Evolutionary conservation across 805 yeast genomes (phyloP).

Genomic region (Sporopachydermia lactativora): DNA sequence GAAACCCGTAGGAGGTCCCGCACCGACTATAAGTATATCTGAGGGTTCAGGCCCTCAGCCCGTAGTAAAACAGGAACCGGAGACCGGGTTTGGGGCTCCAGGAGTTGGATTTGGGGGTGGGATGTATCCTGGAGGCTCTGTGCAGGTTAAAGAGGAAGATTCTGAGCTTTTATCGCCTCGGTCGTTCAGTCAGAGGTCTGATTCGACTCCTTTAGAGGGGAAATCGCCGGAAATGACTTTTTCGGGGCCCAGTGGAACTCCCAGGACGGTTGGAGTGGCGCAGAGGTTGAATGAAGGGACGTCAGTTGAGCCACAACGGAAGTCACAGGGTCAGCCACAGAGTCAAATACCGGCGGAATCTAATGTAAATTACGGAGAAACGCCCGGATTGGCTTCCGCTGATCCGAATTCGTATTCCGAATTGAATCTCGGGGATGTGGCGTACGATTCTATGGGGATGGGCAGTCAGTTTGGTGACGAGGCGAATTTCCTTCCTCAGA

Average conservation of each 20-base stretch:
- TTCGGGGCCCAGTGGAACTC: too few species aligned
- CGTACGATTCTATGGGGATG: not conserved
- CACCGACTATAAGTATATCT: not conserved
- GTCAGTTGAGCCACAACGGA: too few species aligned
- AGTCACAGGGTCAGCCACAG: too few species aligned
- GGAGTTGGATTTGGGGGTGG: not conserved
- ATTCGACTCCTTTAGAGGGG: not conserved
- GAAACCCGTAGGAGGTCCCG: not conserved
- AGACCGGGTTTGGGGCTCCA: not conserved
- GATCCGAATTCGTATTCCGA: not conserved
- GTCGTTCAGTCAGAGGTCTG: not conserved
- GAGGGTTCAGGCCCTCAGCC: not conserved
- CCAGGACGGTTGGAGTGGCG: too few species aligned
- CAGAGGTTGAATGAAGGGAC: too few species aligned
- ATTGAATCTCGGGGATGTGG: not conserved
- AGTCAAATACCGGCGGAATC: too few species aligned
- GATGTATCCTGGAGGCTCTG: too few species aligned
- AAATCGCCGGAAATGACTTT: not conserved
- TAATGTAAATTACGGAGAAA: too few species aligned
- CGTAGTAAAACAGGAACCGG: not conserved
- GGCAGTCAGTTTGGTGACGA: not conserved
- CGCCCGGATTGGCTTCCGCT: not conserved
- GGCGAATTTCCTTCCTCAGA: not conserved
- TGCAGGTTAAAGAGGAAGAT: not conserved
- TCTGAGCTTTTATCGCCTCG: not conserved